Evolutionary conservation across 306 rosid genomes (phyloP).

Genomic region (Pterocarpus macrocarpus): DNA sequence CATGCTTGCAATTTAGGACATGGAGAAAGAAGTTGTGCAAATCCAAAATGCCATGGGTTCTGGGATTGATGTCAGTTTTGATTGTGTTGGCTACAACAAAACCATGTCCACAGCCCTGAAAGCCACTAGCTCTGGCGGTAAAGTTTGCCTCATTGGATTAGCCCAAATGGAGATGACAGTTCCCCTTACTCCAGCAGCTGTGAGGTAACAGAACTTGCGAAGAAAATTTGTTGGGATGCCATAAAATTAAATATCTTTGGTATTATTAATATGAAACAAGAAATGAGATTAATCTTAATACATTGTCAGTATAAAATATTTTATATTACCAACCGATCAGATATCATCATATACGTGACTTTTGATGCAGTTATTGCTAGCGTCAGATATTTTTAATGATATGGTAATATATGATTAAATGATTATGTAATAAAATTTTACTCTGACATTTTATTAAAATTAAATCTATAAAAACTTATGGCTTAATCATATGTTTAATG

Average conservation of each 20-base stretch:
- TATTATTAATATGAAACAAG: background rate
- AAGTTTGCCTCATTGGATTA: constrained; percentile 58
- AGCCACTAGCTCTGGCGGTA: constrained; percentile 57
- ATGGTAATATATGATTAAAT: too few relatives aligned
- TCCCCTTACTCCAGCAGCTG: constrained; percentile 53
- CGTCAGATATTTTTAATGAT: too few relatives aligned
- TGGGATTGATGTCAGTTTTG: constrained; percentile 52
- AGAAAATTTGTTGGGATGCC: background rate
- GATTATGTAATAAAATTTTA: too few relatives aligned
- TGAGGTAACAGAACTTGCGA: constrained; percentile 40
- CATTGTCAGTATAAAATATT: too few relatives aligned
- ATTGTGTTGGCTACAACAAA: constrained; percentile 57
- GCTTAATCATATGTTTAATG: too few relatives aligned
- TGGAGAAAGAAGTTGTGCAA: constrained; percentile 48
- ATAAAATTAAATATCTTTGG: background rate
- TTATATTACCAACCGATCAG: too few relatives aligned
- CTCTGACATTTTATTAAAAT: background rate
- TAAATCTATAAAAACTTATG: too few relatives aligned
- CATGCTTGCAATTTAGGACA: constrained; percentile 41
- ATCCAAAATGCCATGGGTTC: constrained; percentile 48
- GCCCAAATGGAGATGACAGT: constrained; percentile 50
- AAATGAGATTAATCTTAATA: too few relatives aligned
- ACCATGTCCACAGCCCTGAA: constrained; percentile 55
- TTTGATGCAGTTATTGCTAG: too few relatives aligned
- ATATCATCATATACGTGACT: too few relatives aligned